Evolutionary conservation across 2,329 filamentous ascomycete genomes (phyloP), one percentile per base, ranked within the genome.

Genomic region (Passalora sequoiae): DNA sequence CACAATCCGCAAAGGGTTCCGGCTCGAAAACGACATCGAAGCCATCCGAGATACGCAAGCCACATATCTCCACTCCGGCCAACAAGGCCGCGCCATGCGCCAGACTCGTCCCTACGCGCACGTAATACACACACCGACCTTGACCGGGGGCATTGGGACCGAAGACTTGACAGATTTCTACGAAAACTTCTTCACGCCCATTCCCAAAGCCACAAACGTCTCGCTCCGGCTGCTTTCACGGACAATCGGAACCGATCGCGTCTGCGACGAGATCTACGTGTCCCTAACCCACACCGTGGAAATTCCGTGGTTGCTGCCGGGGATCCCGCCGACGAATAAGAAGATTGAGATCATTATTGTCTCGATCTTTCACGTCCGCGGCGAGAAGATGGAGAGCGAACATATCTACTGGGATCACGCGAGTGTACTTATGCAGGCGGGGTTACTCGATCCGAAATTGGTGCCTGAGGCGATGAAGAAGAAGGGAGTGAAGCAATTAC

Each of bases 331-430:
- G 0, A 81, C 78, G 1, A 69, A 75, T 45, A 71, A 74, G 41
- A 68, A 69, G 30, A 75, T 81, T 1, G 76, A 81, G 55, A 54
- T 65, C 6, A 70, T 76, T 0, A 60, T 81, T 2, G 73, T 81
- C 1, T 74, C 68, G 40, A 73, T 81, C 6, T 76, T 80, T 2
- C 71, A 70, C 21, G 65, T 81, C 40, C 63, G 74, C 10, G 75
- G 67, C 0, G 74, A 72, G 0, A 74, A 71, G 50, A 59, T 80
- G 9, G 76, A 71, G 60, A 73, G 71, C 13, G 78, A 81, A 57
- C 70, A 78, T 39, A 62, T 79, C 3, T 80, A 81, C 56, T 81
- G 77, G 77, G 78, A 81, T 52, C 78, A 81, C 53, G 77, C 78
- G 7, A 74, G 69, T 36, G 77, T 81, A 6, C 58, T 81, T 10